Conservation (phyloP, 2,329 filamentous ascomycete genomes). For the Fusarium vanettenii region DNA sequence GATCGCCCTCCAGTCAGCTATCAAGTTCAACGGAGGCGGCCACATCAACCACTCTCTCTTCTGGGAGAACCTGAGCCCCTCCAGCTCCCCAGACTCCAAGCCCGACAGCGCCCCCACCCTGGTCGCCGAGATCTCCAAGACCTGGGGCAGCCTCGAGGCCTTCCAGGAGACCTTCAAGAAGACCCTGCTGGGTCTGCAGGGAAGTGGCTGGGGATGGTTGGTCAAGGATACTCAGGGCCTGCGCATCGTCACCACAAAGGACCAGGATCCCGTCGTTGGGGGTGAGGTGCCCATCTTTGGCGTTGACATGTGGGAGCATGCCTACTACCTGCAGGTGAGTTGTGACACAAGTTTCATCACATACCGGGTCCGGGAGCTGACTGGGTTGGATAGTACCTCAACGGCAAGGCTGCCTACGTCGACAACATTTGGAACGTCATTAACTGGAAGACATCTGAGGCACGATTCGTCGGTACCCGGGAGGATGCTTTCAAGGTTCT, state of each 20-base stretch:
- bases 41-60: constrained; percentile 95
- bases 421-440: constrained; percentile 83
- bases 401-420: constrained; percentile 80
- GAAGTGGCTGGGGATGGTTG: constrained; percentile 91
- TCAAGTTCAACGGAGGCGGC: constrained; percentile 91
- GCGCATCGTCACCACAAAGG: constrained; percentile 83
- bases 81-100: constrained; percentile 67
- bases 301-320: constrained; percentile 94
- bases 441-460: constrained; percentile 79
- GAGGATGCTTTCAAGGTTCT: constrained; percentile 60
- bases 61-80: constrained; percentile 84
- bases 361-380: constrained; percentile 1
- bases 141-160: constrained; percentile 75
- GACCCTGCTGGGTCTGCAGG: constrained; percentile 78
- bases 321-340: constrained; percentile 83
- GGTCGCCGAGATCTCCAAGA: constrained; percentile 67
- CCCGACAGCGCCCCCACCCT: constrained; percentile 68
- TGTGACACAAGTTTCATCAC: not conserved
- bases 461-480: constrained; percentile 64
- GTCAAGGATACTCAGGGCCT: constrained; percentile 72
- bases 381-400: constrained; percentile 69
- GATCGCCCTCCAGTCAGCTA: constrained; percentile 74
- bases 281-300: constrained; percentile 78
- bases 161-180: constrained; percentile 76
- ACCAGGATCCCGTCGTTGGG: constrained; percentile 80